phyloP scores from a whole-genome alignment of 1,284 basidiomycete genomes.

The Boletus mariae region DNA sequence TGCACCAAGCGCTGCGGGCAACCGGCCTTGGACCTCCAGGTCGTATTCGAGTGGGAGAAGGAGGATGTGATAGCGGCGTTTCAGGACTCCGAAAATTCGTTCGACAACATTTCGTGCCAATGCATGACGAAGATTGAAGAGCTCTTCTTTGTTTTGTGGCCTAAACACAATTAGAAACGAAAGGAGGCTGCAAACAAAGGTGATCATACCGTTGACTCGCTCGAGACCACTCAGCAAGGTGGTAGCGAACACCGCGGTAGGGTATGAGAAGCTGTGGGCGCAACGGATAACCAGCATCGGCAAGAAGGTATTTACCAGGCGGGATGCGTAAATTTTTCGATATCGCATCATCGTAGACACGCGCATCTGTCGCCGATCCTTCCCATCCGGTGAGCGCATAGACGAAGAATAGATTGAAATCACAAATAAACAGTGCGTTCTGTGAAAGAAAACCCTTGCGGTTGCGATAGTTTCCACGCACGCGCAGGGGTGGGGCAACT shows the following conservation, averaged over 20 bases:
- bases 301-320: not conserved
- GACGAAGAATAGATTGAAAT: not conserved
- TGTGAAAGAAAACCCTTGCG: not conserved
- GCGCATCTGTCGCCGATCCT: not conserved
- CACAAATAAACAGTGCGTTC: not conserved
- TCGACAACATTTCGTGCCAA: slow-evolving; percentile 39
- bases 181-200: not conserved
- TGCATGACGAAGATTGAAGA: slow-evolving; percentile 43
- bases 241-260: not conserved
- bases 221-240: not conserved
- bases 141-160: slow-evolving; percentile 27
- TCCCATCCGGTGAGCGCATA: not conserved
- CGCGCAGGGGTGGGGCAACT: too few species aligned
- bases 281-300: not conserved
- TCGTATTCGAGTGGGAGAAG: slow-evolving; percentile 24
- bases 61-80: slow-evolving; percentile 34
- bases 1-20: slow-evolving; percentile 30
- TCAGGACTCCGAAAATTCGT: slow-evolving; percentile 40
- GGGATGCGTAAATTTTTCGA: not conserved
- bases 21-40: slow-evolving; percentile 30
- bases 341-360: not conserved
- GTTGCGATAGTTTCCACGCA: not conserved
- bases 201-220: not conserved
- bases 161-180: not conserved
- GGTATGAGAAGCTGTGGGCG: not conserved